Conservation (phyloP, 352 stramenopile genomes). For the Globisporangium acanthophoron region DNA sequence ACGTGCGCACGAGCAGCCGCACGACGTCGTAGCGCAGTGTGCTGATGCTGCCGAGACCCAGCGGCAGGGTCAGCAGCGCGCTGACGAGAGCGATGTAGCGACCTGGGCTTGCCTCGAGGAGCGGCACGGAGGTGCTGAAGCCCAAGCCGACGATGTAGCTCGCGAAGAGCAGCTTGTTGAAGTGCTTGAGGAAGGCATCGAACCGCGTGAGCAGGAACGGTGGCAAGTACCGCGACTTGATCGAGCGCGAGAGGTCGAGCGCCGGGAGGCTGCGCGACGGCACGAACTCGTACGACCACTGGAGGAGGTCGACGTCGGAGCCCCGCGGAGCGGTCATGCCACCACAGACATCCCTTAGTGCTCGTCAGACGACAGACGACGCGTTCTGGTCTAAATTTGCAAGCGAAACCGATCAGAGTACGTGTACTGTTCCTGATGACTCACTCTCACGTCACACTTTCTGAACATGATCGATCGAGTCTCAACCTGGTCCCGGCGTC, state of each 20-base stretch:
- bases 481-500: no score
- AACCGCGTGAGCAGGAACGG: conserved; percentile 10
- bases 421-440: no score
- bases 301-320: neutral
- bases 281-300: conserved; percentile 23
- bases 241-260: conserved; percentile 29
- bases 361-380: no score
- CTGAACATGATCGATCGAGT: no score
- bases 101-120: conserved; percentile 15
- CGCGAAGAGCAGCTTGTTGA: conserved; percentile 17
- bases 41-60: conserved; percentile 22
- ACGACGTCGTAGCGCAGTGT: conserved; percentile 34
- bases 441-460: no score
- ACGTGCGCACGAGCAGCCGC: conserved; percentile 21
- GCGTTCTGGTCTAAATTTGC: no score
- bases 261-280: conserved; percentile 21
- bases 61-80: conserved; percentile 17
- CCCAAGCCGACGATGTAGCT: conserved; percentile 14
- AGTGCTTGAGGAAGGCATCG: conserved; percentile 19
- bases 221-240: conserved; percentile 24
- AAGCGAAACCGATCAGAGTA: no score
- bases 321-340: conserved; percentile 3
- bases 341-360: neutral
- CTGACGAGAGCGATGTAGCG: conserved; percentile 14
- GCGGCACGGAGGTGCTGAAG: conserved; percentile 17